These are phyloP conservation scores for Rhododendron ferrugineum DNA, from an alignment of 148 eudicot genomes.

Conservation along the genomic window DNA sequence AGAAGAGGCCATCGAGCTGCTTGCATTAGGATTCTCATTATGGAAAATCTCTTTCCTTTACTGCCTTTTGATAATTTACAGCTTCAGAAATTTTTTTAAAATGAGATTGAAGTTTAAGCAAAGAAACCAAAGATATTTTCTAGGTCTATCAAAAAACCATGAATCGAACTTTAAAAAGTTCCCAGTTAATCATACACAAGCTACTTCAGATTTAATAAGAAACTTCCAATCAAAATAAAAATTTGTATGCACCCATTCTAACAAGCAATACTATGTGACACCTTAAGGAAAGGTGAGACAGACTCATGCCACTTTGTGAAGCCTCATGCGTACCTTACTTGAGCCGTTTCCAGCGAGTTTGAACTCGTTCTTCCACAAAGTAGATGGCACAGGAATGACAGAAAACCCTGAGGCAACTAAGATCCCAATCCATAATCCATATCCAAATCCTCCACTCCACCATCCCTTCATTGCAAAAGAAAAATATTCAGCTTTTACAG, in stretches of 20 bases:
- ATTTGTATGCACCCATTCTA: not conserved
- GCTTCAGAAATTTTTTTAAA: conserved; percentile 1
- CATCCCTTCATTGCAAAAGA: conserved; percentile 66
- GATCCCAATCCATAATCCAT: conserved; percentile 85
- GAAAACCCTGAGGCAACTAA: conserved; percentile 89
- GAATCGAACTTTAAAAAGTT: not conserved
- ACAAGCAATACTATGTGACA: not conserved
- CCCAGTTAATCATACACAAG: not conserved
- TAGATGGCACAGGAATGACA: conserved; percentile 80
- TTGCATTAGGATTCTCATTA: not conserved
- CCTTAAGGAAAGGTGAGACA: not conserved
- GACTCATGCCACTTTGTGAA: not conserved
- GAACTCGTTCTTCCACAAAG: conserved; percentile 69
- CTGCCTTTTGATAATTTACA: not conserved
- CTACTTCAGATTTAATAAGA: not conserved
- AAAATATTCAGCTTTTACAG: conserved; percentile 12
- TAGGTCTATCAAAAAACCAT: not conserved
- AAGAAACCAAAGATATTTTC: not conserved
- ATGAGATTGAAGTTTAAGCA: not conserved
- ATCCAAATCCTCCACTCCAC: conserved; percentile 93
- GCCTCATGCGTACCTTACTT: conserved; percentile 53
- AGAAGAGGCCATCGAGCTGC: not conserved
- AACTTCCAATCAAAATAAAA: not conserved
- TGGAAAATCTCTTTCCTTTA: not conserved
- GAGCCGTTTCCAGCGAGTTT: conserved; percentile 56